Percentiles rank a stretch among this genome's conserved stretches.
These are phyloP conservation scores for Fusarium foetens DNA, from an alignment of 2,329 filamentous ascomycete species.

Conservation along the genomic window DNA sequence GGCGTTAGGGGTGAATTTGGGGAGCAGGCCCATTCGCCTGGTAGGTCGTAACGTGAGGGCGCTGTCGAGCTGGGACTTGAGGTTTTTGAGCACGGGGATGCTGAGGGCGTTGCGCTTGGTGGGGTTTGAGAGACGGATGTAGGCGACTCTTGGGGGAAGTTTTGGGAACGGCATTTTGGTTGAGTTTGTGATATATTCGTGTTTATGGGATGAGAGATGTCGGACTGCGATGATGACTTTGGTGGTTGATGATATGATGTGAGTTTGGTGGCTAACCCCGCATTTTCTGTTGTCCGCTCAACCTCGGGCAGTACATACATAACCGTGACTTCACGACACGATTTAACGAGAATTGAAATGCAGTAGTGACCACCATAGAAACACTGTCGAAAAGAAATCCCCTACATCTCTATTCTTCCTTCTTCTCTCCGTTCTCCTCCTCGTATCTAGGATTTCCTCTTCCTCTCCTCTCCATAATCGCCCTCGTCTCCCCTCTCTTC, in stretches of 20 bases:
- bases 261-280: not conserved
- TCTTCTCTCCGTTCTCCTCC: not conserved
- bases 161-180: conserved; percentile 27
- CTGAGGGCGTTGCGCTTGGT: conserved; percentile 39
- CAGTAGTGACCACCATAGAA: accelerated
- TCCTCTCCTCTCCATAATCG: conserved; percentile 41
- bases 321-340: not conserved
- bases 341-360: too few species aligned
- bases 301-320: not conserved
- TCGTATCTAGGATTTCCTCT: conserved; percentile 36
- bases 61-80: conserved; percentile 33
- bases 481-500: conserved; percentile 31
- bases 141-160: conserved; percentile 24
- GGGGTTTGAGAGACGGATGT: conserved; percentile 37
- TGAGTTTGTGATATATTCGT: accelerated
- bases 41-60: conserved; percentile 24
- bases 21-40: conserved; percentile 26
- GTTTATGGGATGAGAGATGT: not conserved
- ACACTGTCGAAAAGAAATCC: not conserved
- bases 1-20: not conserved
- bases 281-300: not conserved
- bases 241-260: not conserved
- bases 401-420: not conserved
- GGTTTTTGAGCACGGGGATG: conserved; percentile 22
- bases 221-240: not conserved